Evolutionary conservation across 2,329 filamentous ascomycete genomes (phyloP).

Genomic region (Sporothrix mexicana): DNA sequence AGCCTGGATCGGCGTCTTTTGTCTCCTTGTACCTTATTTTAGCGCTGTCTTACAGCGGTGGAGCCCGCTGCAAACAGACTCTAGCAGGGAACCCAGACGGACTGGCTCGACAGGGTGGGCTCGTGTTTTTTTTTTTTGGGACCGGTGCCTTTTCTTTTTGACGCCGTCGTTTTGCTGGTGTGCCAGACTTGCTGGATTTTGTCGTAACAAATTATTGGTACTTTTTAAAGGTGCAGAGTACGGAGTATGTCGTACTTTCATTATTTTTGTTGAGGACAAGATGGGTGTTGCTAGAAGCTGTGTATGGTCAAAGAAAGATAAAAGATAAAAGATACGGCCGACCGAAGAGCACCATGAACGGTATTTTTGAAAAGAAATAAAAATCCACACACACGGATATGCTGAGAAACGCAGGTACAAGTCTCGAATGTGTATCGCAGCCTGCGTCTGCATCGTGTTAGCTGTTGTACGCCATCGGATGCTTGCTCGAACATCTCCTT

Average conservation of each 20-base stretch:
- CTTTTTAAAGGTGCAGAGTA: not conserved
- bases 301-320: not conserved
- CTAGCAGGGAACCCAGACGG: not conserved
- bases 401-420: not conserved
- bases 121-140: not conserved
- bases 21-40: slow-evolving; percentile 11
- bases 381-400: too few relatives aligned
- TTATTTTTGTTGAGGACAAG: not conserved
- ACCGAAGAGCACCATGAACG: not conserved
- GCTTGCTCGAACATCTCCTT: not conserved
- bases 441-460: not conserved
- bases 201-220: not conserved
- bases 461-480: slow-evolving; percentile 3
- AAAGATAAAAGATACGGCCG: not conserved
- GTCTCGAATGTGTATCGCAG: not conserved
- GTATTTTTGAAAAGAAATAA: not conserved
- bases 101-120: not conserved
- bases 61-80: slow-evolving; percentile 5
- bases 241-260: too few relatives aligned
- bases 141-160: not conserved
- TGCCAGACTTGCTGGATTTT: not conserved
- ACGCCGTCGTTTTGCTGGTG: slow-evolving; percentile 1
- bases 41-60: slow-evolving; percentile 14
- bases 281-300: too few relatives aligned
- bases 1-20: not conserved